Evolutionary conservation across 78 protist genomes (phyloP).

Genomic region (Dictyostelium purpureum): DNA sequence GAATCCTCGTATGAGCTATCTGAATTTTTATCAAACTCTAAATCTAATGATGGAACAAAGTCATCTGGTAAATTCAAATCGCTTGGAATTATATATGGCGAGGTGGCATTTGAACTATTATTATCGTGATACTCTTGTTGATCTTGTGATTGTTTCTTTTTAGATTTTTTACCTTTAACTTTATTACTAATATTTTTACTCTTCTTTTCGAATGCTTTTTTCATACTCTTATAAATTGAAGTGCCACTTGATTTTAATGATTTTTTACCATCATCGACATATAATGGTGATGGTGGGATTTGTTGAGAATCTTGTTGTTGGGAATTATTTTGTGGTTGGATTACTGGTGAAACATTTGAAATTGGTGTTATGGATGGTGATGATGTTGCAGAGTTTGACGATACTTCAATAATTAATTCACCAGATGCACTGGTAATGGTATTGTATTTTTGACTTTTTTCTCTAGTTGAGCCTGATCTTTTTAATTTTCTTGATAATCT

Average conservation of each 20-base stretch:
- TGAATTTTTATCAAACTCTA: constrained; percentile 9
- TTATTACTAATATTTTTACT: constrained; percentile 25
- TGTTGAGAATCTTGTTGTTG: not conserved
- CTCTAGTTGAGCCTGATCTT: constrained; percentile 1
- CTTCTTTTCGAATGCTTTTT: constrained; percentile 58
- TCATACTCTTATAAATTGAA: constrained; percentile 38
- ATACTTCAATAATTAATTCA: not conserved
- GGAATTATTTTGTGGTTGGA: not conserved
- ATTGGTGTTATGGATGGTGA: not conserved
- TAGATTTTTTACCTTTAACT: constrained; percentile 21
- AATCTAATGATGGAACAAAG: constrained; percentile 23
- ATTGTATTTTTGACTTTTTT: not conserved
- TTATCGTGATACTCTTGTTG: not conserved
- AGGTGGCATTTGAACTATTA: not conserved
- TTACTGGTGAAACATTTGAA: not conserved
- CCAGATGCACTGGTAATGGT: not conserved
- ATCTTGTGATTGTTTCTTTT: not conserved
- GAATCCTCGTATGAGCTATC: constrained; percentile 12
- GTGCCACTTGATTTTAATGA: constrained; percentile 41
- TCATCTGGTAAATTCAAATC: not conserved
- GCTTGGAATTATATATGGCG: not conserved
- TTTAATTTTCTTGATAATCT: not conserved
- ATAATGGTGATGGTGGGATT: not conserved
- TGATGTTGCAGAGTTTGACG: not conserved
- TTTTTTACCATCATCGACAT: constrained; percentile 1